A percentile compares a stretch with the other conserved stretches of the same genome.
Evolutionary conservation across 2,329 filamentous ascomycete genomes (phyloP).

Genomic region (Xylaria arbuscula): DNA sequence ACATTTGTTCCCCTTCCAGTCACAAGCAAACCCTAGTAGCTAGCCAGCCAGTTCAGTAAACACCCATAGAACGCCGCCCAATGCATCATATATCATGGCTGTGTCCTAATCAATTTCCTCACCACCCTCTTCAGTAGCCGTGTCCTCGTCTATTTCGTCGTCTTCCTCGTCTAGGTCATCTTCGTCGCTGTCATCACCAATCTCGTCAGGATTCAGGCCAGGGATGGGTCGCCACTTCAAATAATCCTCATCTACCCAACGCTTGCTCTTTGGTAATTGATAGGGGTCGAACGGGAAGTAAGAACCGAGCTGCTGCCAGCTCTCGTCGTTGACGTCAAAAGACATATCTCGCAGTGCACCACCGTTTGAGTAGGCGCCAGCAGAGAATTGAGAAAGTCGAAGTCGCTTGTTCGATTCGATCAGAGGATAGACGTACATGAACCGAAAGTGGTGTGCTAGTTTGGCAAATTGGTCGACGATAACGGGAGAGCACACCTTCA

Average conservation of each 20-base stretch:
- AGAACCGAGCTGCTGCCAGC: constrained; percentile 85
- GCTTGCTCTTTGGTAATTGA: constrained; percentile 84
- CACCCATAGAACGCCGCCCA: constrained; percentile 38
- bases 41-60: constrained; percentile 38
- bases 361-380: constrained; percentile 65
- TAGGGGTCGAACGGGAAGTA: constrained; percentile 99
- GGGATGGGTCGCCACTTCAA: constrained; percentile 81
- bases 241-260: constrained; percentile 89
- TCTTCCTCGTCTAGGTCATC: constrained; percentile 62
- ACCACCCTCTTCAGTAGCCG: constrained; percentile 62
- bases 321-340: constrained; percentile 72
- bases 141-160: constrained; percentile 60
- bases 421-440: constrained; percentile 89
- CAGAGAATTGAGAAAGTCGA: constrained; percentile 77
- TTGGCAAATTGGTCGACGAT: constrained; percentile 94
- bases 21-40: constrained; percentile 23
- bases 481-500: constrained; percentile 90
- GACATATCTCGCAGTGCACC: constrained; percentile 66
- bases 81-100: constrained; percentile 39
- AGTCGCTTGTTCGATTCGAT: constrained; percentile 94
- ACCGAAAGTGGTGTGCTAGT: constrained; percentile 83
- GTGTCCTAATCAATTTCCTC: constrained; percentile 54
- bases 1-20: constrained; percentile 36
- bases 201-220: constrained; percentile 69
- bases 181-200: constrained; percentile 65